Conservation (phyloP, 192 early-diverging fungal genomes). For the Umbelopsis vinacea region DNA sequence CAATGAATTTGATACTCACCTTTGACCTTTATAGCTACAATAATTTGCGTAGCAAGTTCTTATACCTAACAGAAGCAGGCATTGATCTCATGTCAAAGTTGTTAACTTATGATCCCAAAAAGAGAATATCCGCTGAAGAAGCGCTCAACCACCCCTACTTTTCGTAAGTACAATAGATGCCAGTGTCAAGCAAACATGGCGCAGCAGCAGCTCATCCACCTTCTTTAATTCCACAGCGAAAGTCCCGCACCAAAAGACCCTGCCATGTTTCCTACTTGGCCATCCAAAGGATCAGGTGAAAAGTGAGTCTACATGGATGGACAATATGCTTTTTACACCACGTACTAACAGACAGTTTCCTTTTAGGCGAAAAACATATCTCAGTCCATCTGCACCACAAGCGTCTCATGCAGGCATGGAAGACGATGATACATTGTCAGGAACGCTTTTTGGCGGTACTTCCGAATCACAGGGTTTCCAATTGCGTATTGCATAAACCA, state of each 20-base stretch:
- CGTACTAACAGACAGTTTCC: too few relatives aligned
- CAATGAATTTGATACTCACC: background rate
- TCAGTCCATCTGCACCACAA: slow-evolving; percentile 64
- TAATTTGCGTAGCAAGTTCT: slow-evolving; percentile 50
- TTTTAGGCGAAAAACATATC: slow-evolving; percentile 33
- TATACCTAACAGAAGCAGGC: slow-evolving; percentile 74
- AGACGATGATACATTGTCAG: slow-evolving; percentile 46
- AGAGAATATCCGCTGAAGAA: slow-evolving; percentile 89
- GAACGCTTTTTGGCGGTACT: slow-evolving; percentile 58
- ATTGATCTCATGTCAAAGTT: slow-evolving; percentile 77
- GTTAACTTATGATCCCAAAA: slow-evolving; percentile 83
- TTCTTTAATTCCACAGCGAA: slow-evolving; percentile 51
- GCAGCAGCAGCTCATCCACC: background rate
- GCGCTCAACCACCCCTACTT: slow-evolving; percentile 93
- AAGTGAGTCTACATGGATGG: slow-evolving; percentile 40
- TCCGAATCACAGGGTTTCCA: slow-evolving; percentile 61
- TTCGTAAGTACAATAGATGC: slow-evolving; percentile 42
- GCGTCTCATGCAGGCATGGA: slow-evolving; percentile 55
- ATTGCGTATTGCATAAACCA: slow-evolving; percentile 46
- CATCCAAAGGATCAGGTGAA: slow-evolving; percentile 68
- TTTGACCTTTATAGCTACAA: slow-evolving; percentile 36
- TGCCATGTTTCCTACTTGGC: slow-evolving; percentile 93
- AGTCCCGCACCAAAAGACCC: slow-evolving; percentile 90
- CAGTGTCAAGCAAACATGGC: background rate
- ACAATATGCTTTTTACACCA: too few relatives aligned